Conservation (phyloP, 768 basidiomycete species). For the Cantharellus cinnabarinus region DNA sequence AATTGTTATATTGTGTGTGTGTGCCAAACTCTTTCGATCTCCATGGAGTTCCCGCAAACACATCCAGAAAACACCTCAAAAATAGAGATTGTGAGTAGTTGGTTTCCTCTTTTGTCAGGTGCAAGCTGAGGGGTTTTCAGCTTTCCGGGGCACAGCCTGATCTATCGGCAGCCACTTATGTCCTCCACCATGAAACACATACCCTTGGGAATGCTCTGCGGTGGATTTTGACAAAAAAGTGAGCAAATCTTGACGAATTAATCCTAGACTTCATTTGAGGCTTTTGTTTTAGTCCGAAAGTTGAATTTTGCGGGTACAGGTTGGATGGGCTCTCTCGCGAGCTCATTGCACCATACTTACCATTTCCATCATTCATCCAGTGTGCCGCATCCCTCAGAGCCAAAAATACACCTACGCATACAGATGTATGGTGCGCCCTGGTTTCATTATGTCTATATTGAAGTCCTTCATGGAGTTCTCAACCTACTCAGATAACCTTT, state of each 20-base stretch:
- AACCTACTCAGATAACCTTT: slow-evolving; percentile 46
- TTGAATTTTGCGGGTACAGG: slow-evolving; percentile 98
- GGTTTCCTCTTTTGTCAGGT: neutral
- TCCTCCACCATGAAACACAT: slow-evolving; percentile 84
- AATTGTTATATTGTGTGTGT: too few species aligned
- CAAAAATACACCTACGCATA: slow-evolving; percentile 88
- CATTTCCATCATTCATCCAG: slow-evolving; percentile 18
- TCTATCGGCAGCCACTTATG: slow-evolving; percentile 76
- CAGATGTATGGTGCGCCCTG: slow-evolving; percentile 87
- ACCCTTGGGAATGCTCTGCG: slow-evolving; percentile 86
- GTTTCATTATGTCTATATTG: neutral
- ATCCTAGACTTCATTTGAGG: neutral
- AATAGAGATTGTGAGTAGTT: neutral
- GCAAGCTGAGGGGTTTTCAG: slow-evolving; percentile 20
- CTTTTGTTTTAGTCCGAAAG: slow-evolving; percentile 48
- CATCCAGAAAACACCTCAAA: neutral
- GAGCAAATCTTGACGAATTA: slow-evolving; percentile 12
- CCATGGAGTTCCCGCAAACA: neutral
- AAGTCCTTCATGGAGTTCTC: neutral
- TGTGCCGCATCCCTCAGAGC: slow-evolving; percentile 91
- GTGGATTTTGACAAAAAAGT: slow-evolving; percentile 99
- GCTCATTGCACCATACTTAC: neutral
- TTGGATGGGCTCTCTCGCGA: slow-evolving; percentile 16
- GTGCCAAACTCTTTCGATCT: too few species aligned
- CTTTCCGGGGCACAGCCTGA: slow-evolving; percentile 67